Evolutionary conservation across 2,329 filamentous ascomycete genomes (phyloP), one percentile per base, ranked within the genome.

Genomic region (Monosporascus sp.): DNA sequence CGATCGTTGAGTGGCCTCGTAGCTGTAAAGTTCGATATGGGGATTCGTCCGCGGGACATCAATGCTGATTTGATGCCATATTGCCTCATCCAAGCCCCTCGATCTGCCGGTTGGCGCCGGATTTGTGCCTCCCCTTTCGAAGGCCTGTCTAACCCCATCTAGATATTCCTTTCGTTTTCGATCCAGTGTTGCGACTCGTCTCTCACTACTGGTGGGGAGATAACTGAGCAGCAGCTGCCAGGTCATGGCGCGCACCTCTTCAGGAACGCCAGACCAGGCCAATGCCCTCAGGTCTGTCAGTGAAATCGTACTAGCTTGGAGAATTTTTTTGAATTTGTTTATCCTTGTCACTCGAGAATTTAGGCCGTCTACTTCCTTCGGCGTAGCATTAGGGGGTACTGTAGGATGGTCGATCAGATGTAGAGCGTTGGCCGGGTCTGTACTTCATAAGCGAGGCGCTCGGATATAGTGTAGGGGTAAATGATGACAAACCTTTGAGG

Each of bases 1-100:
- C 1, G 91, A 97, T 51, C 92, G 80, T 68, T 99, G 94, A 1
- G 95, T 99, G 5, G 93, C 93, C 71, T 97, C 93, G 67, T 96
- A 97, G 60, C 90, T 83, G 72, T 99, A 99, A 0, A 99, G 79
- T 62, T 95, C 89, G 51, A 99, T 86, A 70, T 97, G 94, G 11
- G 94, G 94, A 67, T 96, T 97, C 4, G 94, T 99, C 49, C 94
- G 84, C 3, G 94, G 94, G 22, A 97, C 90, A 67, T 99, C 94
- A 65, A 99, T 99, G 71, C 91, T 97, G 72, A 99, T 97, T 68
- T 99, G 94, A 74, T 99, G 94, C 94, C 94, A 99, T 54, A 99
- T 85, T n/a, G 90, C 88, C 74, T 99, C 94, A 62, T 99, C 95
- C 18, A 99, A 74, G 2, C 92, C 93, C 56, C 82, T 73, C 7